Evolutionary conservation across 805 yeast species (phyloP), one percentile per base, ranked within the genome.

Genomic region (Yarrowia sp.): DNA sequence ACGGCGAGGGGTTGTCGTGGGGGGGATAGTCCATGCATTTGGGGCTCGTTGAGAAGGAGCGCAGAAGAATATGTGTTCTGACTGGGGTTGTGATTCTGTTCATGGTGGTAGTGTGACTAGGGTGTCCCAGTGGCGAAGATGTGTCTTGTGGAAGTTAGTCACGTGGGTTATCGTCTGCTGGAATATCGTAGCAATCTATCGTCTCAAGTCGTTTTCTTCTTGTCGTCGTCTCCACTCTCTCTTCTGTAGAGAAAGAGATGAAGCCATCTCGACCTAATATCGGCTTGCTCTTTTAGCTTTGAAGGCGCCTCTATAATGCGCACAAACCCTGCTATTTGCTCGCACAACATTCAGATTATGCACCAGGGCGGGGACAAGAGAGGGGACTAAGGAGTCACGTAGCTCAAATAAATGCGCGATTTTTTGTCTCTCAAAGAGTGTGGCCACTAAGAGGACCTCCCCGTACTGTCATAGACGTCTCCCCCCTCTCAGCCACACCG

Each of bases 291-390:
- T 44, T 46, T 31, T 19, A 9, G 14, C 19, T 31, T 21, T n/a
- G 18, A n/a, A 4, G 33, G 6, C 24, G 24, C 58, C 16, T 51
- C 18, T 6, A 2, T 2, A 22, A 51, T 24, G 58, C 58, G 14
- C 42, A 31, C 42, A 35, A 51, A 51, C 58, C 42, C 58, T 51
- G 42, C 31, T 51, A 51, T 33, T 51, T 51, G 58, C 58, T 51
- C 58, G 58, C 55, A 35, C 58, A 51, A 24, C 29, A 18, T 21
- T 19, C 29, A 51, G 58, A 51, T 51, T 33, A 51, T 51, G 58
- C 58, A 51, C n/a, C 3, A 4, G 13, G 10, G 1, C 9, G 7
- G 13, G 7, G 32, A 8, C 4, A 24, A 2, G 3, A 5, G 6
- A 2, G 8, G 6, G 6, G 7, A 2, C 2, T 27, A 27, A 9